A percentile compares a stretch with the other conserved stretches of the same genome.
Evolutionary conservation across 495 filamentous ascomycete species (phyloP).

Genomic region (Trichoderma reesei): DNA sequence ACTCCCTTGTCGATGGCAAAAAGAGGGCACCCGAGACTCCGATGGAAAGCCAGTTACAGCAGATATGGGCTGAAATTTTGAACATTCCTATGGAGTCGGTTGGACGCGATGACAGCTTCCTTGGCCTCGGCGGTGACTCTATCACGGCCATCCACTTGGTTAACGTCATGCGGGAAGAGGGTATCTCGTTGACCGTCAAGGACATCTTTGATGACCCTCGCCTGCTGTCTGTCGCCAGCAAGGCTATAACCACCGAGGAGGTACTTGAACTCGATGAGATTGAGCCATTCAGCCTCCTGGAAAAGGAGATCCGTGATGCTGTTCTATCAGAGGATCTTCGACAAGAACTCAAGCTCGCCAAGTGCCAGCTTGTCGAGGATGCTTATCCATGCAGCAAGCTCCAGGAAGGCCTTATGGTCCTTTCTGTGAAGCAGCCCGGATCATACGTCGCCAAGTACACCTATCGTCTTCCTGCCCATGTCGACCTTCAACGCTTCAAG

Average conservation of each 20-base stretch:
- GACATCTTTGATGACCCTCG: constrained; percentile 38
- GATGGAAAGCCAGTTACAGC: constrained; percentile 12
- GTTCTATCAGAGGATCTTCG: neutral
- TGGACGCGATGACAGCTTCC: constrained; percentile 43
- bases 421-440: constrained; percentile 18
- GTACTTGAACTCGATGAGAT: neutral
- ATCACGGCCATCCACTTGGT: constrained; percentile 30
- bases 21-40: constrained; percentile 14
- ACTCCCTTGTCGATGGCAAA: neutral
- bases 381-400: constrained; percentile 48
- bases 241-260: neutral
- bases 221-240: neutral
- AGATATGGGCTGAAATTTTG: constrained; percentile 20
- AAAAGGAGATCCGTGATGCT: neutral
- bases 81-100: constrained; percentile 23
- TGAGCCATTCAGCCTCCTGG: constrained; percentile 1
- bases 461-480: neutral
- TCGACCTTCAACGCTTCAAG: neutral
- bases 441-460: constrained; percentile 17
- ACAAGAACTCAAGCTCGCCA: neutral
- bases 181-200: neutral
- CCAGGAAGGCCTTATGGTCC: constrained; percentile 43
- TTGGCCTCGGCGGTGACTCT: constrained; percentile 56
- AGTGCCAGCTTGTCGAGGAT: constrained; percentile 29
- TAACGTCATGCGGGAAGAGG: neutral